These are phyloP conservation scores for Chlorella sp. DNA, from an alignment of 139 green algal species.

Conservation along the genomic window DNA sequence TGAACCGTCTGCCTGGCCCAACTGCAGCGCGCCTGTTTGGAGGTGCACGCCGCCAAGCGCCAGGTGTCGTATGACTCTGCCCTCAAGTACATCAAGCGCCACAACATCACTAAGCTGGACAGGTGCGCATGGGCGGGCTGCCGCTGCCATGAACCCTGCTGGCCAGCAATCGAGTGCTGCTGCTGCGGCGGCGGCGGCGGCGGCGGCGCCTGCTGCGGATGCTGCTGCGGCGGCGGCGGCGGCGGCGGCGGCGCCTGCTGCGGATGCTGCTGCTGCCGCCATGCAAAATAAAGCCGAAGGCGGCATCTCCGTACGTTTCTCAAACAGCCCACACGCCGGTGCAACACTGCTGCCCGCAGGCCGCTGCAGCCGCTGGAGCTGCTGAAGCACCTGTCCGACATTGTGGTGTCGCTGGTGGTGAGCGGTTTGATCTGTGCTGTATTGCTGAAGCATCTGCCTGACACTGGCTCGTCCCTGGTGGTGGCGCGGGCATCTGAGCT, in stretches of 20 bases:
- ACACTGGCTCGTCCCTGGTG: too few species aligned
- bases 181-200: too few species aligned
- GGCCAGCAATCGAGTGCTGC: too few species aligned
- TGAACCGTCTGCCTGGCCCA: too few species aligned
- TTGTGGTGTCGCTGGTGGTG: slow-evolving; percentile 20
- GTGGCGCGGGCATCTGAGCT: too few species aligned
- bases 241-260: not conserved
- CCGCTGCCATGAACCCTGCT: not conserved
- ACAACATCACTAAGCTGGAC: not conserved
- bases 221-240: not conserved
- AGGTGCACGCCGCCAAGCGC: slow-evolving; percentile 32
- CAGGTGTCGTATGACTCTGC: slow-evolving; percentile 7
- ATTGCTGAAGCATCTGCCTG: too few species aligned
- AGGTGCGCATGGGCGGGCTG: not conserved
- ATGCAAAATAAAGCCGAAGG: too few species aligned
- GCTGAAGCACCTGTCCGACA: slow-evolving; percentile 30
- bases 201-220: not conserved
- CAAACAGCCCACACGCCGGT: too few species aligned
- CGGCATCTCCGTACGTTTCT: too few species aligned
- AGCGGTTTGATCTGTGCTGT: too few species aligned
- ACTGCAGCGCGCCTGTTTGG: slow-evolving; percentile 36
- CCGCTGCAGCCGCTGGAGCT: slow-evolving; percentile 40
- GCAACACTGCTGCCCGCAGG: not conserved
- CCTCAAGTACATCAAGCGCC: slow-evolving; percentile 27
- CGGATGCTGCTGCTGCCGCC: not conserved